These are phyloP conservation scores for Curvularia hawaiiensis DNA, from an alignment of 2,329 filamentous ascomycete genomes.

Conservation along the genomic window DNA sequence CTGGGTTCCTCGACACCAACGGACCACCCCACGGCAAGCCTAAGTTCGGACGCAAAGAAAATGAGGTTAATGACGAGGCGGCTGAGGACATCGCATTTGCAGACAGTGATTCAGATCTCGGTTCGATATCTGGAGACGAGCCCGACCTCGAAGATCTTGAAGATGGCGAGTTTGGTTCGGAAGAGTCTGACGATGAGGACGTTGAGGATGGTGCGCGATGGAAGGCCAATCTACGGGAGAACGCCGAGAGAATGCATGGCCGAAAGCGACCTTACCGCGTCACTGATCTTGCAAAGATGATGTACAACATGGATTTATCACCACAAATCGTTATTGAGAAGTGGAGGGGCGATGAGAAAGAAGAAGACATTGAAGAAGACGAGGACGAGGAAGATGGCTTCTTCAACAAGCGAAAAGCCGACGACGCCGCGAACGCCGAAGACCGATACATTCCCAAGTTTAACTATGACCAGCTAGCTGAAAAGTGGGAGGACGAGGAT, in stretches of 20 bases:
- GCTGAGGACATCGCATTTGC: conserved; percentile 84
- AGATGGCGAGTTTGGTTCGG: conserved; percentile 59
- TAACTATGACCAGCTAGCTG: conserved; percentile 79
- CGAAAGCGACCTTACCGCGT: conserved; percentile 76
- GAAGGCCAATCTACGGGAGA: conserved; percentile 85
- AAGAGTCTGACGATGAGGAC: conserved; percentile 59
- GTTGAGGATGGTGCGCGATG: conserved; percentile 80
- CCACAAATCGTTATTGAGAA: conserved; percentile 75
- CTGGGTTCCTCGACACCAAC: conserved; percentile 49
- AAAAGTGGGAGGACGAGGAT: conserved; percentile 83
- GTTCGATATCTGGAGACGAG: conserved; percentile 74
- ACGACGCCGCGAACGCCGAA: conserved; percentile 61
- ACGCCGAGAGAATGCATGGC: conserved; percentile 73
- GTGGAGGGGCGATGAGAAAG: conserved; percentile 74
- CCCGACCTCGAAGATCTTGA: conserved; percentile 36
- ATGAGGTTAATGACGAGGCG: conserved; percentile 32
- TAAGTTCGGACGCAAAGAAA: conserved; percentile 36
- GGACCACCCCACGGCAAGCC: conserved; percentile 48
- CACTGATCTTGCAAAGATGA: conserved; percentile 80
- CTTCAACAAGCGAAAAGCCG: conserved; percentile 61
- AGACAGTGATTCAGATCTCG: conserved; percentile 95
- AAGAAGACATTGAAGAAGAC: conserved; percentile 58
- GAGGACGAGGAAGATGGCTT: conserved; percentile 70
- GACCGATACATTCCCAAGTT: conserved; percentile 79
- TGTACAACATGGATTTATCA: conserved; percentile 83